Percentiles rank a stretch among this genome's conserved stretches.
Conservation (phyloP, 2,329 filamentous ascomycete species). For the Colletotrichum scovillei region DNA sequence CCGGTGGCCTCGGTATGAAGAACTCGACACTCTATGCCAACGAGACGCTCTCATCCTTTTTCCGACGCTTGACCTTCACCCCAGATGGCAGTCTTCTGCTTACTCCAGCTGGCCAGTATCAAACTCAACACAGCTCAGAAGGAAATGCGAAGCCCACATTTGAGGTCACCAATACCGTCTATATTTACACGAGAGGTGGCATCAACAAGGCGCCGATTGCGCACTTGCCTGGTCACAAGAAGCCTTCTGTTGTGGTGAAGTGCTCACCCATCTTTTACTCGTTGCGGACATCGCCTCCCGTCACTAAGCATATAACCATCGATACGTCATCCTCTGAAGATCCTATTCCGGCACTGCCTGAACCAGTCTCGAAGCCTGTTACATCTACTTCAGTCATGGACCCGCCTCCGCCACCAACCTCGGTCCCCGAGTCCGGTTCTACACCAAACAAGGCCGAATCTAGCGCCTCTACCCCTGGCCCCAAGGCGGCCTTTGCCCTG, state of each 20-base stretch:
- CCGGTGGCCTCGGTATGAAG: constrained; percentile 73
- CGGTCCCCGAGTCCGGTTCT: constrained; percentile 55
- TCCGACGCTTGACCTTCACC: constrained; percentile 91
- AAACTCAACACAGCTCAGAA: constrained; percentile 75
- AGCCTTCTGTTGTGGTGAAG: constrained; percentile 94
- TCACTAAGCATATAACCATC: constrained; percentile 91
- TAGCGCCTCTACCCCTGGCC: constrained; percentile 63
- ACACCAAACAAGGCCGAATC: constrained; percentile 51
- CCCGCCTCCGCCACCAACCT: constrained; percentile 75
- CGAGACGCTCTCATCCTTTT: constrained; percentile 97
- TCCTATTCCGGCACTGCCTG: constrained; percentile 83
- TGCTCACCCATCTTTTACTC: constrained; percentile 94
- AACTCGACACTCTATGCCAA: constrained; percentile 95
- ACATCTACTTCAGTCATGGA: constrained; percentile 78
- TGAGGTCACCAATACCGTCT: constrained; percentile 96
- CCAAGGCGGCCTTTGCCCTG: constrained; percentile 81
- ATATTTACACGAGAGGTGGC: constrained; percentile 95
- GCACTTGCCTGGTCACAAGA: constrained; percentile 96
- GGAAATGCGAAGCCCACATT: constrained; percentile 80
- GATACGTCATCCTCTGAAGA: constrained; percentile 93
- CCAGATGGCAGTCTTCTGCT: constrained; percentile 94
- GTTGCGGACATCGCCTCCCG: constrained; percentile 73
- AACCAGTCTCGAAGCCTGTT: constrained; percentile 76
- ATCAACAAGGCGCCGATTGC: constrained; percentile 97
- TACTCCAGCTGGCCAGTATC: constrained; percentile 95